Evolutionary conservation across 345 rosid genomes (phyloP).

Genomic region (Corymbia maculata): DNA sequence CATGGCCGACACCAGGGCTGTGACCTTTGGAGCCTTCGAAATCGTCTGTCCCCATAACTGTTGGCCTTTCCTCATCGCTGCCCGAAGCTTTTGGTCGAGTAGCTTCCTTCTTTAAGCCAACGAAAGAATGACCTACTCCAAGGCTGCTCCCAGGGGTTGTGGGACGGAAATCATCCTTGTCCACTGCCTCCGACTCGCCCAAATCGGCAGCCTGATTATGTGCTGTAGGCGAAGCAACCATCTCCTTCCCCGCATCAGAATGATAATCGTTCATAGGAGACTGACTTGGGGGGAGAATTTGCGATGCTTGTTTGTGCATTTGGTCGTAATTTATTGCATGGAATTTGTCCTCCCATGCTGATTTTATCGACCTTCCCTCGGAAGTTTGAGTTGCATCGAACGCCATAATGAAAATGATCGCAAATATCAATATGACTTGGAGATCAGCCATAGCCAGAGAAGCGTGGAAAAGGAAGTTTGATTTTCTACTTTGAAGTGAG

Average conservation of each 20-base stretch:
- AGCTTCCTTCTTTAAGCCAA: background rate
- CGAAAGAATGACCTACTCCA: background rate
- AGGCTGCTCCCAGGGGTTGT: background rate
- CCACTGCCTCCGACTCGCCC: background rate
- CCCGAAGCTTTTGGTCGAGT: background rate
- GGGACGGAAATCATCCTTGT: background rate
- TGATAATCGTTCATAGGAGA: background rate
- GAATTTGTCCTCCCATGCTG: background rate
- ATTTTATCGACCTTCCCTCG: background rate
- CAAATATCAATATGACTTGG: background rate
- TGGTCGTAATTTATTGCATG: background rate
- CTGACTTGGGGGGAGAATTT: background rate
- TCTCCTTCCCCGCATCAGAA: background rate
- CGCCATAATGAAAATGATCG: slow-evolving; percentile 8
- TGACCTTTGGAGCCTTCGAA: background rate
- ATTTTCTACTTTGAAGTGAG: background rate
- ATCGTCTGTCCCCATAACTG: slow-evolving; percentile 5
- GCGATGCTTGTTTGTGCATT: background rate
- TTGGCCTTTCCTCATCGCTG: background rate
- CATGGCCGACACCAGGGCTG: background rate
- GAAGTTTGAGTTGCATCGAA: slow-evolving; percentile 5
- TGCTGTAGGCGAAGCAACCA: background rate
- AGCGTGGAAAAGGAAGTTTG: background rate
- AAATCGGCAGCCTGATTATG: background rate
- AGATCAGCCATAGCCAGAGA: slow-evolving; percentile 8